A percentile compares a stretch with the other conserved stretches of the same genome.
These are phyloP conservation scores for Tremellales sp. DNA, from an alignment of 1,284 basidiomycete genomes.

Conservation along the genomic window DNA sequence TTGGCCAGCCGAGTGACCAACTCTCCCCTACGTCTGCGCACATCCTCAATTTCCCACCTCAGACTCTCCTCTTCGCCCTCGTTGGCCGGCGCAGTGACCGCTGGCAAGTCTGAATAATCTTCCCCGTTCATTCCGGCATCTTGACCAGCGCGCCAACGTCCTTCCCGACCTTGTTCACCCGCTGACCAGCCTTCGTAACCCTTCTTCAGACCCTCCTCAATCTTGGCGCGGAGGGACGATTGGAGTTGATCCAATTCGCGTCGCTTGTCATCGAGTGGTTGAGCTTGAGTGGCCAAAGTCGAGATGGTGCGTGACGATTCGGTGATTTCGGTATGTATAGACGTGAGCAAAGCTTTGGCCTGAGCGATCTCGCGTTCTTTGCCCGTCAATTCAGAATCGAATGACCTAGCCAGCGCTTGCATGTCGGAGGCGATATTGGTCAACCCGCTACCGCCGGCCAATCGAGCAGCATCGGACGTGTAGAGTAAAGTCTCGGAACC, in stretches of 20 bases:
- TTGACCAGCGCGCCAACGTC: slow-evolving; percentile 34
- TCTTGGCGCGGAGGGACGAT: slow-evolving; percentile 63
- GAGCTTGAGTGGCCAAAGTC: slow-evolving; percentile 62
- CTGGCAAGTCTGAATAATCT: slow-evolving; percentile 40
- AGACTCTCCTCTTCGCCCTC: slow-evolving; percentile 59
- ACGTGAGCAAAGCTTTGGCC: slow-evolving; percentile 78
- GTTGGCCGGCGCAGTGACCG: slow-evolving; percentile 40
- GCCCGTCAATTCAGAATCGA: slow-evolving; percentile 85
- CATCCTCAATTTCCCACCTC: slow-evolving; percentile 61
- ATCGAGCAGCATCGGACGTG: slow-evolving; percentile 80
- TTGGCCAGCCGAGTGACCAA: slow-evolving; percentile 70
- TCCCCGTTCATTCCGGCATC: slow-evolving; percentile 14
- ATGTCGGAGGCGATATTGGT: slow-evolving; percentile 83
- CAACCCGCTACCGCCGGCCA: slow-evolving; percentile 76
- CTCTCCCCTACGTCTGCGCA: slow-evolving; percentile 62
- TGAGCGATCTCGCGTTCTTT: slow-evolving; percentile 91
- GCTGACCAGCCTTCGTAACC: slow-evolving; percentile 91
- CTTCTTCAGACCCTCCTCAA: slow-evolving; percentile 73
- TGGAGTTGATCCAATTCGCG: slow-evolving; percentile 63
- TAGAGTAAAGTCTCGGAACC: slow-evolving; percentile 57
- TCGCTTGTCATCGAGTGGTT: slow-evolving; percentile 60
- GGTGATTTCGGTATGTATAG: slow-evolving; percentile 87
- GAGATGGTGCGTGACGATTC: slow-evolving; percentile 76
- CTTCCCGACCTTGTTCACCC: slow-evolving; percentile 74
- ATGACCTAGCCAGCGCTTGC: slow-evolving; percentile 83